These are phyloP conservation scores for Artemisia annua DNA, from an alignment of 129 eudicot species.

Conservation along the genomic window DNA sequence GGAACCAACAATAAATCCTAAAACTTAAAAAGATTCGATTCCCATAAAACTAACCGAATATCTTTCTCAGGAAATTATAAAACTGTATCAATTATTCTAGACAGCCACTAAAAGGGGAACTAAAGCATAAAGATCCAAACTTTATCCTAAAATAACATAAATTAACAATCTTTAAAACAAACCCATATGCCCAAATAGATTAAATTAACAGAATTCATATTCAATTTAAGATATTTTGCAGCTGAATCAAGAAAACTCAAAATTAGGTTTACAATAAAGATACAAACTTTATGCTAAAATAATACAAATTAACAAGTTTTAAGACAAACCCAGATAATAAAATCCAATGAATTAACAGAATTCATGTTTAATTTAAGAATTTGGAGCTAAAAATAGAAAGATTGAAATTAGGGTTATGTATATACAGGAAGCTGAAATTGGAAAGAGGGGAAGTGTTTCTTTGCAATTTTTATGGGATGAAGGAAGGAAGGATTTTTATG, in stretches of 20 bases:
- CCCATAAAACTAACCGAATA: constrained; percentile 21
- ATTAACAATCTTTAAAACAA: constrained; percentile 15
- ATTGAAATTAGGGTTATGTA: constrained; percentile 18
- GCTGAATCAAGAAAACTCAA: not conserved
- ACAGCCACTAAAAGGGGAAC: constrained; percentile 27
- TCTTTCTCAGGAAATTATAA: constrained; percentile 10
- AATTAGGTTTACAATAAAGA: constrained; percentile 24
- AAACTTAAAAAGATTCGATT: constrained; percentile 18
- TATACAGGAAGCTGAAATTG: constrained; percentile 14
- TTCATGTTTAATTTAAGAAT: constrained; percentile 4
- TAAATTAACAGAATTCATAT: not conserved
- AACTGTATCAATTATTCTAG: constrained; percentile 41
- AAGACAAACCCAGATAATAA: constrained; percentile 27
- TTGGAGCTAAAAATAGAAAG: constrained; percentile 3
- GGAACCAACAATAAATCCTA: constrained; percentile 13
- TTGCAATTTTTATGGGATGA: constrained; percentile 5
- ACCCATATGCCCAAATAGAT: constrained; percentile 28
- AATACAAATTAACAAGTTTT: constrained; percentile 31
- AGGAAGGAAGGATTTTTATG: constrained; percentile 20
- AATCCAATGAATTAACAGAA: not conserved
- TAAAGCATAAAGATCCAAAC: constrained; percentile 40
- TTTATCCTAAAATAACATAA: constrained; percentile 43
- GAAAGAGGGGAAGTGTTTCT: constrained; percentile 17
- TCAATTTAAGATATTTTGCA: too few species aligned
- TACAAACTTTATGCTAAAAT: constrained; percentile 44